phyloP scores from a whole-genome alignment of 345 rosid species.

The Geranium rotundifolium region DNA sequence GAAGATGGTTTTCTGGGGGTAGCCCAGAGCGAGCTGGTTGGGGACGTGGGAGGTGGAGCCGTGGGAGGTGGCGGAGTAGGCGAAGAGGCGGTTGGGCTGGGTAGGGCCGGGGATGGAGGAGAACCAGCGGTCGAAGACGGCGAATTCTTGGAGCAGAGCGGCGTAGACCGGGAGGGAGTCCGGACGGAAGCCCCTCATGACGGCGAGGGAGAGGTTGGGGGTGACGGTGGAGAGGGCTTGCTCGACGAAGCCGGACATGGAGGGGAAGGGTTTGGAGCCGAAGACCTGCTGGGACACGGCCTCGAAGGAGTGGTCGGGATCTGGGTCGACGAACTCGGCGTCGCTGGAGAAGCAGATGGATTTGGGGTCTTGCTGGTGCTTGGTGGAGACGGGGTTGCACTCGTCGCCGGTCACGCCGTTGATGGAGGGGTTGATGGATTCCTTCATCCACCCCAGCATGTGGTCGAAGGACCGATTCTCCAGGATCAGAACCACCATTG shows the following conservation, averaged over 20 bases:
- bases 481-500: conserved; percentile 63
- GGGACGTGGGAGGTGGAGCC: conserved; percentile 83
- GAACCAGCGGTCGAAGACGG: conserved; percentile 89
- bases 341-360: conserved; percentile 74
- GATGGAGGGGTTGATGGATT: conserved; percentile 49
- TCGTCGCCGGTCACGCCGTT: conserved; percentile 82
- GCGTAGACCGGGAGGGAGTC: conserved; percentile 62
- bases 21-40: conserved; percentile 66
- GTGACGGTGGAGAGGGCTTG: conserved; percentile 79
- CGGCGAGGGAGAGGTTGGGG: conserved; percentile 52
- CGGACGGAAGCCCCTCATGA: conserved; percentile 81
- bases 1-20: conserved; percentile 89
- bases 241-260: conserved; percentile 87
- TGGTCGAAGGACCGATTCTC: conserved; percentile 92
- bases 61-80: conserved; percentile 89
- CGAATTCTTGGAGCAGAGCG: conserved; percentile 54
- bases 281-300: conserved; percentile 76
- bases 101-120: conserved; percentile 96
- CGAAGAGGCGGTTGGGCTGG: conserved; percentile 84
- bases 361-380: conserved; percentile 14
- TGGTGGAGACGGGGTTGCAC: conserved; percentile 68
- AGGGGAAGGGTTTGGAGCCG: conserved; percentile 54
- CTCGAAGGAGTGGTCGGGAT: conserved; percentile 95
- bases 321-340: conserved; percentile 91
- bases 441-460: conserved; percentile 92